Conservation (phyloP, 2,329 filamentous ascomycete species). For the Botryotinia calthae region DNA sequence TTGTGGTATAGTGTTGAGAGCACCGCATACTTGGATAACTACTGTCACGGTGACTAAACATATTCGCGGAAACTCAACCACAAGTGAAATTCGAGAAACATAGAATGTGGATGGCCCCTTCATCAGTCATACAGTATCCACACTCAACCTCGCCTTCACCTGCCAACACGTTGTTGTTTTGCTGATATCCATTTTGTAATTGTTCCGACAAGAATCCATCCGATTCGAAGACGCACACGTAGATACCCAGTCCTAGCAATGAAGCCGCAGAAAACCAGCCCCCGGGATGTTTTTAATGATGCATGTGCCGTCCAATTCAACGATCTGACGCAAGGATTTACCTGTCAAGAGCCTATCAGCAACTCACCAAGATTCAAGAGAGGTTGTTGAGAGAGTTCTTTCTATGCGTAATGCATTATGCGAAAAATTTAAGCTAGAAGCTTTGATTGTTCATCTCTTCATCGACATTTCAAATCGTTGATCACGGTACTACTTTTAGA, state of each 20-base stretch:
- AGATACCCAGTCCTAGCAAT: background rate
- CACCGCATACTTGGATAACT: constrained; percentile 13
- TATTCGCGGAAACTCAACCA: background rate
- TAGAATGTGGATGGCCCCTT: constrained; percentile 1
- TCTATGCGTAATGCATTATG: constrained; percentile 9
- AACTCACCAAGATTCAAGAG: background rate
- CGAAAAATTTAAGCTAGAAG: background rate
- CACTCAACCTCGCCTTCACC: background rate
- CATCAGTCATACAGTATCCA: background rate
- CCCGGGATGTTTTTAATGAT: background rate
- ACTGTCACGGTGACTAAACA: constrained; percentile 9
- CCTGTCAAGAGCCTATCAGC: constrained; percentile 4
- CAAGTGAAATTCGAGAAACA: background rate
- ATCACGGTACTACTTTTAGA: constrained; percentile 9
- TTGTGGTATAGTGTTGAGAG: background rate
- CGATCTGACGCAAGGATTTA: constrained; percentile 18
- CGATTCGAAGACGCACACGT: background rate
- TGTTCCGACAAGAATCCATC: background rate
- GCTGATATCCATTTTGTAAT: background rate
- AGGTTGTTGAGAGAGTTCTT: background rate
- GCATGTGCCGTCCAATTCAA: background rate
- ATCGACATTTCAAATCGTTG: background rate
- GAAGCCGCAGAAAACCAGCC: background rate
- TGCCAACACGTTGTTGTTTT: background rate
- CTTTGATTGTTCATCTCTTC: constrained; percentile 18